Evolutionary conservation across 1,284 basidiomycete species (phyloP).

Genomic region (Laetiporus sulphureus): DNA sequence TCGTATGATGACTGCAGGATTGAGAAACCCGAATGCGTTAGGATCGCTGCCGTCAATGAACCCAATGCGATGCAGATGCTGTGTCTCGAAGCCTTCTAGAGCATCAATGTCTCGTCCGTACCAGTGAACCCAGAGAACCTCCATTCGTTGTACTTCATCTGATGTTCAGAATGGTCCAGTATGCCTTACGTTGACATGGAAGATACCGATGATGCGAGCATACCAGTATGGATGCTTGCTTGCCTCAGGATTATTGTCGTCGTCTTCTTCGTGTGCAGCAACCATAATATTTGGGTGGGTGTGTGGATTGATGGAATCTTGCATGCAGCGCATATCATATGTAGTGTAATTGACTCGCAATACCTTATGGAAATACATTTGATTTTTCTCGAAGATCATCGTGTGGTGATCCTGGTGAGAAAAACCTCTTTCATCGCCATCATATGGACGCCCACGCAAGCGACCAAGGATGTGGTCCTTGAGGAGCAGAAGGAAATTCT

Average conservation of each 20-base stretch:
- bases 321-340: constrained; percentile 30
- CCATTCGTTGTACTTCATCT: constrained; percentile 14
- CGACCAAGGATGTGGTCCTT: constrained; percentile 18
- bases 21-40: constrained; percentile 33
- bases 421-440: constrained; percentile 13
- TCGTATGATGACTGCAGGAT: constrained; percentile 28
- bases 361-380: constrained; percentile 23
- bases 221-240: constrained; percentile 16
- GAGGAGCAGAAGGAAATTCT: constrained; percentile 16
- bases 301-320: constrained; percentile 31
- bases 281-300: constrained; percentile 30
- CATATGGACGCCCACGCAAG: constrained; percentile 6
- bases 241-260: background rate
- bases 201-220: constrained; percentile 12
- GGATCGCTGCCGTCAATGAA: constrained; percentile 24
- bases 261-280: constrained; percentile 16
- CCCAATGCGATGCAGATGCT: constrained; percentile 25
- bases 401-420: constrained; percentile 6
- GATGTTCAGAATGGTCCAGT: background rate
- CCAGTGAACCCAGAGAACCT: constrained; percentile 33
- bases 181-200: constrained; percentile 17
- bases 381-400: constrained; percentile 18
- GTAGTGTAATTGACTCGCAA: constrained; percentile 35
- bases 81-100: constrained; percentile 11
- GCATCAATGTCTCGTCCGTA: constrained; percentile 16